Conservation (phyloP, 352 stramenopile genomes). For the Phytophthora pisi region DNA sequence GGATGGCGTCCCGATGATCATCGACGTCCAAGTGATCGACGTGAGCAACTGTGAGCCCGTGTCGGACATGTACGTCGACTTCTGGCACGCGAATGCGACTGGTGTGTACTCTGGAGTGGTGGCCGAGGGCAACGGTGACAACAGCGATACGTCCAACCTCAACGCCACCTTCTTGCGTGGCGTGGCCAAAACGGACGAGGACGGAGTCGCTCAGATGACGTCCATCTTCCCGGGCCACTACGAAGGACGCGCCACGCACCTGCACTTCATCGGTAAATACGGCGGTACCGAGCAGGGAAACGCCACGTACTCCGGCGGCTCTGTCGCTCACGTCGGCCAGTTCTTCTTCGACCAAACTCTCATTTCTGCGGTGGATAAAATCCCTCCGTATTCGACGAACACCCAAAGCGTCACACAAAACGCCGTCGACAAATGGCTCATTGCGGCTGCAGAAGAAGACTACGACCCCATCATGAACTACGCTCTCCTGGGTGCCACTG, state of each 20-base stretch:
- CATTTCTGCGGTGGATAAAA: slow-evolving; percentile 16
- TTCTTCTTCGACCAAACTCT: slow-evolving; percentile 38
- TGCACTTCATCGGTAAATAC: slow-evolving; percentile 31
- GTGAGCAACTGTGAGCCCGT: slow-evolving; percentile 29
- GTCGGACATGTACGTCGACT: slow-evolving; percentile 27
- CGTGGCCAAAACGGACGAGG: slow-evolving; percentile 21
- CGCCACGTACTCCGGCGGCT: slow-evolving; percentile 28
- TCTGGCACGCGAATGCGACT: slow-evolving; percentile 36
- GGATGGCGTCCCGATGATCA: slow-evolving; percentile 24
- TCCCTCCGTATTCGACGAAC: slow-evolving; percentile 22
- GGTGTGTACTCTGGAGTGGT: slow-evolving; percentile 36
- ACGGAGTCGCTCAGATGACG: slow-evolving; percentile 30
- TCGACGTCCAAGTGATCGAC: slow-evolving; percentile 33
- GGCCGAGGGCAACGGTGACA: slow-evolving; percentile 26
- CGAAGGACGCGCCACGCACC: slow-evolving; percentile 23
- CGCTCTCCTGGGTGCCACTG: slow-evolving; percentile 11
- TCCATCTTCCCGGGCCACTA: slow-evolving; percentile 37
- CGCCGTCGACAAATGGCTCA: slow-evolving; percentile 13
- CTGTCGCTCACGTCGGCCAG: slow-evolving; percentile 27
- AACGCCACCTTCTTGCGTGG: slow-evolving; percentile 31
- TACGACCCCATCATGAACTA: slow-evolving; percentile 30
- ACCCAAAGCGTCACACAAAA: slow-evolving; percentile 23
- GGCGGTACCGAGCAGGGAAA: slow-evolving; percentile 22
- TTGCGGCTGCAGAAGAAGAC: slow-evolving; percentile 1
- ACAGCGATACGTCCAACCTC: slow-evolving; percentile 18